Conservation (phyloP, 2,329 filamentous ascomycete genomes). For the Pseudohalonectria lignicola region DNA sequence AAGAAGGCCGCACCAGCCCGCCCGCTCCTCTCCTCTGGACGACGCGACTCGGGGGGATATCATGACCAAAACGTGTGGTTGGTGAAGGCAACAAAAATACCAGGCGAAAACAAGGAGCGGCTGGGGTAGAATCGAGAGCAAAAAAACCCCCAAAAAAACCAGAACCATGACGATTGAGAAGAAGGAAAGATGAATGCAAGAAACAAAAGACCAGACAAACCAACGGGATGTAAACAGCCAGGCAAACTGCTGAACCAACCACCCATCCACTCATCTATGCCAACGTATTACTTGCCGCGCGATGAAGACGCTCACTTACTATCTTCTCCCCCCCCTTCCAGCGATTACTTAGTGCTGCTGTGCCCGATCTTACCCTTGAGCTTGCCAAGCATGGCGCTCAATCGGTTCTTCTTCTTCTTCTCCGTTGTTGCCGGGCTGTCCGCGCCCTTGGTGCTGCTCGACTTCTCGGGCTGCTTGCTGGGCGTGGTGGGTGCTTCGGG, state of each 20-base stretch:
- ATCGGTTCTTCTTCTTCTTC: constrained; percentile 57
- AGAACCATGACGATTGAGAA: constrained; percentile 3
- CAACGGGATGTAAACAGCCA: too few species aligned
- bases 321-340: too few species aligned
- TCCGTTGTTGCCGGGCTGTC: constrained; percentile 27
- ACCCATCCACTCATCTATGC: too few species aligned
- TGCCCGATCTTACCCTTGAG: constrained; percentile 33
- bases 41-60: background rate
- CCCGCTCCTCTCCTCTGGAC: too few species aligned
- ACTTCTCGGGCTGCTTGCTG: constrained; percentile 7
- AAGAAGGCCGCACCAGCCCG: too few species aligned
- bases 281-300: too few species aligned
- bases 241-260: too few species aligned
- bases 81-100: too few species aligned
- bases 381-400: constrained; percentile 52
- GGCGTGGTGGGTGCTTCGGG: constrained; percentile 8
- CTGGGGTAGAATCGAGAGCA: too few species aligned
- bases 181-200: background rate
- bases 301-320: too few species aligned
- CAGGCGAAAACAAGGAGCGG: too few species aligned
- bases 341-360: constrained; percentile 10
- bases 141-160: background rate
- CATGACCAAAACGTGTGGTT: constrained; percentile 1
- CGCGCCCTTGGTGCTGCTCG: constrained; percentile 17
- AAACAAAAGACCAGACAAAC: background rate